Base-by-base conservation (phyloP, 2,329 filamentous ascomycete species). In the Incumbomyces lentus region DNA sequence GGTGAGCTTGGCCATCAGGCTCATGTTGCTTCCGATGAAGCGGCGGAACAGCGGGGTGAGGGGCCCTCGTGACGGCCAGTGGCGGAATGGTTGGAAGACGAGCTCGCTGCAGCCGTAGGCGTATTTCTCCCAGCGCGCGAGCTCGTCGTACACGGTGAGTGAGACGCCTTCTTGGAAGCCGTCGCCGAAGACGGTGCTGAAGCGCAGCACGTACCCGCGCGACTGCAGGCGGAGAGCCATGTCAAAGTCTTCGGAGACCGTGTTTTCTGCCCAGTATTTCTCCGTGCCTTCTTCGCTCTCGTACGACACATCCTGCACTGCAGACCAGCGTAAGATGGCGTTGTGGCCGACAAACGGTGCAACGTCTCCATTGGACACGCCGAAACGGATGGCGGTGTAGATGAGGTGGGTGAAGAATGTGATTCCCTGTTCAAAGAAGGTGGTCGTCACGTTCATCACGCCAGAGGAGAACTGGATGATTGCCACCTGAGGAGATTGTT, bases 91-190 rank as follows among this genome's bases (percentile, higher is more conserved):
- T 60, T 90, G 76, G 69, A 92, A 90, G 48, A 90, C 72, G 48
- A 90, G 71, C 67, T 89, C 85, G 62, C 84, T 86, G 66, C 86
- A 89, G 32, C 85, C 84, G 58, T 87, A 89, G 2, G 85, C 86
- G 61, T 88, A 88, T 65, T 90, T 90, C 60, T 90, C 85, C 85
- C 86, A 90, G 48, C 85, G 81, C 1, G 84, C 82, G 49, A 90
- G 72, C 64, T 90, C 86, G 64, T 90, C 85, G 60, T 90, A 88
- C 8, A 90, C 84, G 0, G 85, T 90, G 47, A 90, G 70, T 1
- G 85, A 89, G 45, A 90, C 85, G 53, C 86, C 85, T 62, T 90
- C 85, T 58, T 86, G 78, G 66, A 86, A 87, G 6, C 78, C 82
- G 4, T 79, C 75, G 31, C 76, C 75, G 45, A 81, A 77, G 65